Percentiles rank a stretch among this genome's conserved stretches.
Conservation (phyloP, 495 filamentous ascomycete genomes). For the Hyaloscypha finlandica region DNA sequence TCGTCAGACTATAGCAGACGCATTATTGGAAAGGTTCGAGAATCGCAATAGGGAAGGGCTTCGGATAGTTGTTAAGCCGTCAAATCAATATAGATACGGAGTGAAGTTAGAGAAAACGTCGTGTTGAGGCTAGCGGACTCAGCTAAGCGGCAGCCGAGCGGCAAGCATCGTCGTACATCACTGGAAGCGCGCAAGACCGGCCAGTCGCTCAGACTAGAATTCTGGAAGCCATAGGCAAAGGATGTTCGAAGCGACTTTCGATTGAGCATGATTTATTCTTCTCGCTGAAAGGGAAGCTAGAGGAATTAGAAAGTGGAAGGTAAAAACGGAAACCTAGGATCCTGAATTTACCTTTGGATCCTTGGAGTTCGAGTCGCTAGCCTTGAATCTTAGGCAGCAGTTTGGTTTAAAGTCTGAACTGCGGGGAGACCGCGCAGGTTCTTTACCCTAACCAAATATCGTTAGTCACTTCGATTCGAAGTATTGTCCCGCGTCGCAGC, state of each 20-base stretch:
- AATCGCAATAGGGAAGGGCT: conserved; percentile 1
- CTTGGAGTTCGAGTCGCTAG: conserved; percentile 13
- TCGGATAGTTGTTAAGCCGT: background rate
- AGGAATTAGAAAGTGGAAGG: conserved; percentile 8
- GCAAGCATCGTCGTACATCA: conserved; percentile 18
- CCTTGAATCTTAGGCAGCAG: conserved; percentile 15
- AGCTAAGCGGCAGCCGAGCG: conserved; percentile 1
- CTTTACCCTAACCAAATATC: background rate
- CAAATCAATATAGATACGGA: too few species aligned
- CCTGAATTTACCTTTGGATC: conserved; percentile 14
- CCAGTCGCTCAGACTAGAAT: conserved; percentile 10
- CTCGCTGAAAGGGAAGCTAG: conserved; percentile 5
- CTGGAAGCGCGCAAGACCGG: conserved; percentile 20
- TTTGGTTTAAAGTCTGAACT: background rate
- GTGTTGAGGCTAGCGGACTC: too few species aligned
- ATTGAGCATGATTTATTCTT: conserved; percentile 20
- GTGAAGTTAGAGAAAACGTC: too few species aligned
- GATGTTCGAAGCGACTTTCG: conserved; percentile 10
- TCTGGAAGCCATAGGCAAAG: conserved; percentile 18
- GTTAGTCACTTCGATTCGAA: conserved; percentile 5
- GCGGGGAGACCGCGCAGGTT: background rate
- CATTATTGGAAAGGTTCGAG: conserved; percentile 4
- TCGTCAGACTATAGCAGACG: conserved; percentile 19
- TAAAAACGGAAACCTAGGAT: conserved; percentile 14
- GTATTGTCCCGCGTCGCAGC: conserved; percentile 29